Percentiles rank a stretch among this genome's conserved stretches.
Conservation (phyloP, 441 rosid genomes). For the Eruca vesicaria region DNA sequence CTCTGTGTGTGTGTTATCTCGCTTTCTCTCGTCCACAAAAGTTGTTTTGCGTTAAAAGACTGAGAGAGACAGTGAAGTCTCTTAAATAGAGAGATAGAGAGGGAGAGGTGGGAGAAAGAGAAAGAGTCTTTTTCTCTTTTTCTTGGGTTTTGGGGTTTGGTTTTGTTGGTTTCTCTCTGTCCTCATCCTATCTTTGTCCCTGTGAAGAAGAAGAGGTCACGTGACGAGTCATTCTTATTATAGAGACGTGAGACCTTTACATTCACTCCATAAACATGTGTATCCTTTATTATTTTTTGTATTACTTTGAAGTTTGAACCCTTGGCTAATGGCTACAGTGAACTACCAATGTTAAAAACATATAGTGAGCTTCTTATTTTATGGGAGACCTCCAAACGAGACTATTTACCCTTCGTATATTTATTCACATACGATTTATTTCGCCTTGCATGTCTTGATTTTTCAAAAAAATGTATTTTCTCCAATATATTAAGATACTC, state of each 20-base stretch:
- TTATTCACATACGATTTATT: too few relatives aligned
- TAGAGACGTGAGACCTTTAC: constrained; percentile 37
- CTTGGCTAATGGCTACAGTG: not conserved
- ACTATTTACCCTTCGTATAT: too few relatives aligned
- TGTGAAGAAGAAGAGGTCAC: constrained; percentile 43
- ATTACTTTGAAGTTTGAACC: constrained; percentile 25
- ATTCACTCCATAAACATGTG: not conserved
- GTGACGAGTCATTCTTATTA: constrained; percentile 48
- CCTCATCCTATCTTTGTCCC: constrained; percentile 22
- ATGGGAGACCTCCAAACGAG: too few relatives aligned
- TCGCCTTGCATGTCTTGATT: not conserved
- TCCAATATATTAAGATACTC: too few relatives aligned
- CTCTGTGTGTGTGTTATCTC: constrained; percentile 30
- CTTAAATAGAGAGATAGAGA: constrained; percentile 27
- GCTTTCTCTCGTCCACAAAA: constrained; percentile 38
- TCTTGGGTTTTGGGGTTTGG: constrained; percentile 40
- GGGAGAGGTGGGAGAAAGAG: constrained; percentile 7
- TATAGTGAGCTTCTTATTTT: too few relatives aligned
- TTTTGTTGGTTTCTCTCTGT: constrained; percentile 36
- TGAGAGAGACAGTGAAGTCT: constrained; percentile 39
- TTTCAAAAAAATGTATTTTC: not conserved
- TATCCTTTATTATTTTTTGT: not conserved
- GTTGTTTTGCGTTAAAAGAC: constrained; percentile 37
- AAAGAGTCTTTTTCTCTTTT: constrained; percentile 11
- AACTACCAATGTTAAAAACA: too few relatives aligned